phyloP scores from a whole-genome alignment of 805 yeast genomes.

The Saturnispora galanensis region DNA sequence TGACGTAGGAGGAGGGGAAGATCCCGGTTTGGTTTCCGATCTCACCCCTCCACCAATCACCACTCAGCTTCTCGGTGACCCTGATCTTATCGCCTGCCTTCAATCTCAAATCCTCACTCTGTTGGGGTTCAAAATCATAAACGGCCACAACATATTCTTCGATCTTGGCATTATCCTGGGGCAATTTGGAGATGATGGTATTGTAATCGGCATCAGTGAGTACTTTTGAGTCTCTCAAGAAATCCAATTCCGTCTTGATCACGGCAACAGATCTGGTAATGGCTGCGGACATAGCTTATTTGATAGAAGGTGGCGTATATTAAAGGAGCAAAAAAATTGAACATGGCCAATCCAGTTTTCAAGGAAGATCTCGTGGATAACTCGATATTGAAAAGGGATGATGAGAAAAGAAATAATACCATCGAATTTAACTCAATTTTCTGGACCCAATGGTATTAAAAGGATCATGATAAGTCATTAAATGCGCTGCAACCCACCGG shows the following conservation, averaged over 20 bases:
- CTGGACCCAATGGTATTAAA: not conserved
- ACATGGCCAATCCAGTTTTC: too few species aligned
- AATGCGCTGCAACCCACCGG: not conserved
- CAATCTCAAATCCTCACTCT: constrained; percentile 62
- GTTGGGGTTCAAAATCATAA: constrained; percentile 67
- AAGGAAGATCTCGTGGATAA: too few species aligned
- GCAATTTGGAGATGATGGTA: constrained; percentile 33
- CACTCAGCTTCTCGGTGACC: constrained; percentile 62
- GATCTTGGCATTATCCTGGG: constrained; percentile 39
- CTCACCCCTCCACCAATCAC: constrained; percentile 89
- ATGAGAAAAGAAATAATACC: not conserved
- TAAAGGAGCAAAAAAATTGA: too few species aligned
- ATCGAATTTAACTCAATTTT: not conserved
- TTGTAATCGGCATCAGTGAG: constrained; percentile 45
- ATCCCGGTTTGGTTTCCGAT: constrained; percentile 56
- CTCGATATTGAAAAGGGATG: not conserved
- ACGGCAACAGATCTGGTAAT: constrained; percentile 74
- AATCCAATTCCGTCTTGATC: constrained; percentile 64
- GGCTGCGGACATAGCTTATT: constrained; percentile 35
- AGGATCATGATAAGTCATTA: too few species aligned
- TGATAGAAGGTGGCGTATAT: not conserved
- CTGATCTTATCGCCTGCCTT: constrained; percentile 58
- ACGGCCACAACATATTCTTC: constrained; percentile 55
- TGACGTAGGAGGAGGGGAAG: constrained; percentile 85
- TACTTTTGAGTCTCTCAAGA: constrained; percentile 64